Conservation (phyloP, 1,139 yeast species). For the Protomyces inundatus region DNA sequence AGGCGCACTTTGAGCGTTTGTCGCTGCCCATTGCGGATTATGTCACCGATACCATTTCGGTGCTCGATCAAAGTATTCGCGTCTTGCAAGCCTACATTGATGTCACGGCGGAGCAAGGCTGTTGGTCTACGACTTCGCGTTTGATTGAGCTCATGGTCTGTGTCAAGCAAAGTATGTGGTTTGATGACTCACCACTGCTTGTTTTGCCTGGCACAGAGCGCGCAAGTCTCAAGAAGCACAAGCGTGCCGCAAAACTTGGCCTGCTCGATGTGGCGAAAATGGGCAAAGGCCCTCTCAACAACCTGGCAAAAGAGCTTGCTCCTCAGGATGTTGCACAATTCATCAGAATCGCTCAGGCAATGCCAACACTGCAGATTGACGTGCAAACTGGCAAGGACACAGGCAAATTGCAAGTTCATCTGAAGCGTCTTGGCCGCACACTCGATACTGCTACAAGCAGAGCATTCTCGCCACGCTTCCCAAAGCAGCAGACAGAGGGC, state of each 20-base stretch:
- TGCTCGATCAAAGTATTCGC: slow-evolving; percentile 89
- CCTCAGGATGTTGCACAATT: slow-evolving; percentile 5
- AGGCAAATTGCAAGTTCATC: slow-evolving; percentile 3
- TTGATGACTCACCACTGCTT: slow-evolving; percentile 64
- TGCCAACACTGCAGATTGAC: slow-evolving; percentile 9
- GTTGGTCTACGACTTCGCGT: slow-evolving; percentile 53
- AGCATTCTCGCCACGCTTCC: slow-evolving; percentile 73
- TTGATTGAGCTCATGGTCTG: slow-evolving; percentile 74
- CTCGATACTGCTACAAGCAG: slow-evolving; percentile 46
- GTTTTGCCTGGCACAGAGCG: slow-evolving; percentile 63
- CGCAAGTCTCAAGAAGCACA: slow-evolving; percentile 28
- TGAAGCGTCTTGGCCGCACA: slow-evolving; percentile 31
- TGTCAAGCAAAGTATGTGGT: slow-evolving; percentile 84
- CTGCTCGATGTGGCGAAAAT: slow-evolving; percentile 31
- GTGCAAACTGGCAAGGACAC: slow-evolving; percentile 11
- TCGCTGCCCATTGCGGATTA: slow-evolving; percentile 94
- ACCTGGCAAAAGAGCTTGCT: slow-evolving; percentile 24
- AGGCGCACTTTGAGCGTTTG: slow-evolving; percentile 77
- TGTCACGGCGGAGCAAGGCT: slow-evolving; percentile 80
- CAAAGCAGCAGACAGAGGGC: slow-evolving; percentile 85
- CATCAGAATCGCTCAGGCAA: slow-evolving; percentile 5
- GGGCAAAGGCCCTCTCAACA: slow-evolving; percentile 36
- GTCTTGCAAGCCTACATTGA: slow-evolving; percentile 83
- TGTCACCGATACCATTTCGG: slow-evolving; percentile 87
- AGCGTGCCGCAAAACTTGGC: slow-evolving; percentile 24